Evolutionary conservation across 148 eudicot species (phyloP).

Genomic region (Vaccinium myrtillus): DNA sequence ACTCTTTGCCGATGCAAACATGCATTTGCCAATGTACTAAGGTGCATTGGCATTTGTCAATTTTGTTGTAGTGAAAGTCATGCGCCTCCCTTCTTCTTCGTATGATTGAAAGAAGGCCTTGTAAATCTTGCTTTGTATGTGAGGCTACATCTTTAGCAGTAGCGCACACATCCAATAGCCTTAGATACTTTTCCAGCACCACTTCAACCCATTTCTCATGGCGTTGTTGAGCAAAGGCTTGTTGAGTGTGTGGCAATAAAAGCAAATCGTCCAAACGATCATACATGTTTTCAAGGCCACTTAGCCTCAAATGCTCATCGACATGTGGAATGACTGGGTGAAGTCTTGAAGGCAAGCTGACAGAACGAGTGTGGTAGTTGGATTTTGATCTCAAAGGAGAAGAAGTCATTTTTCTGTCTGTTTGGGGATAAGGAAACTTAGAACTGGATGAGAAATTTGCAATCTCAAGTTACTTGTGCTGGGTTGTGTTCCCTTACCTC

Average conservation of each 20-base stretch:
- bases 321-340: conserved; percentile 21
- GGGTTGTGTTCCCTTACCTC: not conserved
- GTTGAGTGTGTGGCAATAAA: conserved; percentile 19
- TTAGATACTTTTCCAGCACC: conserved; percentile 37
- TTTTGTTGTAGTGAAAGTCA: conserved; percentile 8
- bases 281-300: not conserved
- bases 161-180: conserved; percentile 46
- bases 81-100: conserved; percentile 36
- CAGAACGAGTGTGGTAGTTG: conserved; percentile 24
- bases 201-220: conserved; percentile 15
- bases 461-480: not conserved
- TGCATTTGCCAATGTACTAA: too few species aligned
- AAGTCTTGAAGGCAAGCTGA: conserved; percentile 22
- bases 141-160: conserved; percentile 33
- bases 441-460: not conserved
- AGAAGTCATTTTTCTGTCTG: not conserved
- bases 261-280: conserved; percentile 28
- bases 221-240: conserved; percentile 3
- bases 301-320: conserved; percentile 20
- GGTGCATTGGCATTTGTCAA: too few species aligned
- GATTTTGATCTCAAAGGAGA: conserved; percentile 7
- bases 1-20: too few species aligned
- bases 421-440: not conserved
- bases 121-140: conserved; percentile 35
- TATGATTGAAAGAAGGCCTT: conserved; percentile 34